Base-by-base conservation (phyloP, 306 rosid genomes). In the Adenanthera pavonina region DNA sequence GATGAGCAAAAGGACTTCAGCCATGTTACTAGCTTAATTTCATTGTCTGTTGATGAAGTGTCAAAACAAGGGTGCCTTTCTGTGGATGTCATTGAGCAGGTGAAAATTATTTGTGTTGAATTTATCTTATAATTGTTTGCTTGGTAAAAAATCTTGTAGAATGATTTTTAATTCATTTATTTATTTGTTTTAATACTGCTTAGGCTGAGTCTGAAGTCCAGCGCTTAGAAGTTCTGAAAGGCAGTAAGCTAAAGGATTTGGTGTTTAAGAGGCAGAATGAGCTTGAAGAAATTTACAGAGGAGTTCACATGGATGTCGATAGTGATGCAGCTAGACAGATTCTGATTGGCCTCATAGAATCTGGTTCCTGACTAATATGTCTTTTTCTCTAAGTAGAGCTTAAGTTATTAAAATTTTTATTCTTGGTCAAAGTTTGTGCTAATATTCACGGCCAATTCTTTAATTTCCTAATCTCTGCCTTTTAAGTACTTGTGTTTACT, bases 221-320 rank as follows among this genome's bases (percentile, higher is more conserved):
- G 74, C 90, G 87, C 67, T 85, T 92, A 85, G 90, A 88, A 88
- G 76, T 87, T 88, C 74, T 95, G 81, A 95, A 95, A 89, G 90
- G 81, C 64, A 90, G 94, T 87, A 95, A 89, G 85, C 89, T 91
- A 91, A 90, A 87, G 90, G 94, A 92, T 60, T 82, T 95, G 79
- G 90, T 92, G 75, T 87, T 92, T 75, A 95, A 92, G 86, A 91
- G 94, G 80, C 99, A 92, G 89, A 86, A 54, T 77, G 97, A 91
- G 78, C 95, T 95, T 33, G 97, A 95, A 86, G 94, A 89, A 84
- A 90, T 95, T 74, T 95, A 88, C 81, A 87, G 82, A 84, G 94
- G 86, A 77, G 97, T 91, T 86, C 97, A 91, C 84, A 89, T 95
- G 95, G 95, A 91, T 77, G 87, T 95, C 12, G 95, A 92, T 60